Evolutionary conservation across 768 basidiomycete species (phyloP).

Genomic region (Termitomyces titanicus): DNA sequence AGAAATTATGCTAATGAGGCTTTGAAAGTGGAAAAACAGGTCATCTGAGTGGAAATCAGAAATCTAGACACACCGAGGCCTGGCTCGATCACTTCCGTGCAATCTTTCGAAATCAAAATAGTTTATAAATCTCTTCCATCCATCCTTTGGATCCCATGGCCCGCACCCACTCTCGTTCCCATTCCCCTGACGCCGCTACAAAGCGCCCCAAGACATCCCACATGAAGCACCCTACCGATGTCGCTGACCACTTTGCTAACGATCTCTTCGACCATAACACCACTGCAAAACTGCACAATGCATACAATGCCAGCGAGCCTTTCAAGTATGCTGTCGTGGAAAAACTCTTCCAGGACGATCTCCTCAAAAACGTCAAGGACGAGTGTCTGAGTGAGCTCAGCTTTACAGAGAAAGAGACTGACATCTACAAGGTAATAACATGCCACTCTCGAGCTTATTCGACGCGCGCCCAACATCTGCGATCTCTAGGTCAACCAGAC

Average conservation of each 20-base stretch:
- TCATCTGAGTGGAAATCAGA: background rate
- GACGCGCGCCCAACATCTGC: constrained; percentile 6
- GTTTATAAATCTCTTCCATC: constrained; percentile 9
- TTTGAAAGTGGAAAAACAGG: background rate
- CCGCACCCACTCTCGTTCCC: constrained; percentile 23
- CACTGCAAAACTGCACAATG: constrained; percentile 48
- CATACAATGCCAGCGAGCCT: constrained; percentile 59
- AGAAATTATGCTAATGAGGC: background rate
- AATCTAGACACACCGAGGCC: constrained; percentile 8
- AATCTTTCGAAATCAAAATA: constrained; percentile 3
- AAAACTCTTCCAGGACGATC: constrained; percentile 78
- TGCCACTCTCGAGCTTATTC: constrained; percentile 2
- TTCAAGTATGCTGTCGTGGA: constrained; percentile 84
- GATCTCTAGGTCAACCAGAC: constrained; percentile 85
- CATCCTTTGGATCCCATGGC: constrained; percentile 19
- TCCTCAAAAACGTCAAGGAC: constrained; percentile 78
- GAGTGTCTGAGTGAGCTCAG: constrained; percentile 76
- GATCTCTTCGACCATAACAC: constrained; percentile 56
- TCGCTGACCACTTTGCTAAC: constrained; percentile 43
- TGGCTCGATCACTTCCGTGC: constrained; percentile 11
- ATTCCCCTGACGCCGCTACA: constrained; percentile 20
- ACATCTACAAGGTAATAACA: constrained; percentile 85
- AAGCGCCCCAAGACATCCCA: constrained; percentile 30
- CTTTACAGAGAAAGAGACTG: constrained; percentile 94
- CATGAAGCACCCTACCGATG: constrained; percentile 18